Conservation (phyloP, 2,329 filamentous ascomycete genomes). For the Ascochyta rabiei region DNA sequence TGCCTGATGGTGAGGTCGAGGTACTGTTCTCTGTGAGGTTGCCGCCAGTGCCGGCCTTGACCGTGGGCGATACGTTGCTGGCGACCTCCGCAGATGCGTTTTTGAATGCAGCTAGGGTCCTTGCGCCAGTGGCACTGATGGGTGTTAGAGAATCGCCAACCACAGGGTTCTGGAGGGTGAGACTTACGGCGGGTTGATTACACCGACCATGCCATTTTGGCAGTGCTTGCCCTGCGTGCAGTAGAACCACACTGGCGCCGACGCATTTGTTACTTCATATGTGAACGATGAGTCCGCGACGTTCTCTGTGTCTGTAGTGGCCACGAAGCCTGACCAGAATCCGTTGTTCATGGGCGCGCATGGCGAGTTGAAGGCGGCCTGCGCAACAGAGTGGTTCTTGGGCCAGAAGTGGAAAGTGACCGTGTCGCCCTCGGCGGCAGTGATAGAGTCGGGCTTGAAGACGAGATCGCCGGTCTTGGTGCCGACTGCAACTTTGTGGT, state of each 20-base stretch:
- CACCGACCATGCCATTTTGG: conserved; percentile 49
- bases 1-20: conserved; percentile 19
- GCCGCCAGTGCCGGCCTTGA: conserved; percentile 34
- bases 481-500: conserved; percentile 43
- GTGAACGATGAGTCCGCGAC: conserved; percentile 39
- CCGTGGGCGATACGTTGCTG: conserved; percentile 32
- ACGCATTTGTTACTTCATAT: conserved; percentile 44
- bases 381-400: conserved; percentile 49
- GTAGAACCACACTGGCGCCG: conserved; percentile 50
- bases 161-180: neutral
- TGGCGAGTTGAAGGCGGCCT: conserved; percentile 42
- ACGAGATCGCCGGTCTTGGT: conserved; percentile 33
- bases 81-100: conserved; percentile 27
- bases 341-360: conserved; percentile 42
- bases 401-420: conserved; percentile 49
- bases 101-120: conserved; percentile 34
- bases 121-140: conserved; percentile 26
- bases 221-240: conserved; percentile 49
- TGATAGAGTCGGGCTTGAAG: conserved; percentile 45
- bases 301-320: conserved; percentile 29
- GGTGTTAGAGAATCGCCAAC: conserved; percentile 17
- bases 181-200: conserved; percentile 48
- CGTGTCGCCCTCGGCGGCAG: conserved; percentile 45
- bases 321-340: conserved; percentile 49
- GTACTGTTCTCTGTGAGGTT: conserved; percentile 30